Percentiles rank a stretch among this genome's conserved stretches.
These are phyloP conservation scores for Boletellus ananas DNA, from an alignment of 768 basidiomycete species.

Conservation along the genomic window DNA sequence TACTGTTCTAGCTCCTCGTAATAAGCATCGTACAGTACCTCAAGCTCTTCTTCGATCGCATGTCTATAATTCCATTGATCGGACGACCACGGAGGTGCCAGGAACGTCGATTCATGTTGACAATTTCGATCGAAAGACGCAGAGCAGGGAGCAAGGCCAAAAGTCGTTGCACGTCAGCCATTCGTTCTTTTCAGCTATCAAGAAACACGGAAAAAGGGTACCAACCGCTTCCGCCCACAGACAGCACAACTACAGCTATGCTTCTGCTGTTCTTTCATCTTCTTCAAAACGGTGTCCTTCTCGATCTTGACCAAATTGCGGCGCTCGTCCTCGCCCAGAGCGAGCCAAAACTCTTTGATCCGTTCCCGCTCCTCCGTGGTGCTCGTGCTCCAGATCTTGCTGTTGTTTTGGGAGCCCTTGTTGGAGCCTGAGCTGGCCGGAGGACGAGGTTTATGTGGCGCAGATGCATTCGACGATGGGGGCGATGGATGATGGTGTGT, in stretches of 20 bases:
- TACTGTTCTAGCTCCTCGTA: slow-evolving; percentile 99
- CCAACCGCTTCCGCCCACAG: slow-evolving; percentile 93
- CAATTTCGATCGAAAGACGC: slow-evolving; percentile 17
- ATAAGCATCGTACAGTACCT: slow-evolving; percentile 99
- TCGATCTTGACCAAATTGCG: slow-evolving; percentile 93
- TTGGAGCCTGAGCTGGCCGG: slow-evolving; percentile 24
- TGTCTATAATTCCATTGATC: slow-evolving; percentile 47
- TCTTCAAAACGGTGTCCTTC: slow-evolving; percentile 94
- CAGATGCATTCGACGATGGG: slow-evolving; percentile 34
- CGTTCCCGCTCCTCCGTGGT: slow-evolving; percentile 91
- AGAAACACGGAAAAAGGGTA: slow-evolving; percentile 33
- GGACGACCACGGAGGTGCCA: slow-evolving; percentile 12
- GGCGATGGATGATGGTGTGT: slow-evolving; percentile 52
- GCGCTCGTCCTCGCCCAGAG: slow-evolving; percentile 86
- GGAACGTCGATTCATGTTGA: slow-evolving; percentile 14
- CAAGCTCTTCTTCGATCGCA: slow-evolving; percentile 99
- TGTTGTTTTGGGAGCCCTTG: slow-evolving; percentile 42
- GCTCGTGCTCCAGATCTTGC: slow-evolving; percentile 94
- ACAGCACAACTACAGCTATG: slow-evolving; percentile 95
- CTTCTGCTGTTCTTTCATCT: slow-evolving; percentile 99
- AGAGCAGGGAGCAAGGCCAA: slow-evolving; percentile 18
- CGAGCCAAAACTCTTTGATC: slow-evolving; percentile 98
- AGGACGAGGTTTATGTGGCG: slow-evolving; percentile 30
- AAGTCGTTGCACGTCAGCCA: slow-evolving; percentile 23
- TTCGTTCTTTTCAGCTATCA: slow-evolving; percentile 8